Base-by-base conservation (phyloP, 768 basidiomycete species). In the Russula sp. region DNA sequence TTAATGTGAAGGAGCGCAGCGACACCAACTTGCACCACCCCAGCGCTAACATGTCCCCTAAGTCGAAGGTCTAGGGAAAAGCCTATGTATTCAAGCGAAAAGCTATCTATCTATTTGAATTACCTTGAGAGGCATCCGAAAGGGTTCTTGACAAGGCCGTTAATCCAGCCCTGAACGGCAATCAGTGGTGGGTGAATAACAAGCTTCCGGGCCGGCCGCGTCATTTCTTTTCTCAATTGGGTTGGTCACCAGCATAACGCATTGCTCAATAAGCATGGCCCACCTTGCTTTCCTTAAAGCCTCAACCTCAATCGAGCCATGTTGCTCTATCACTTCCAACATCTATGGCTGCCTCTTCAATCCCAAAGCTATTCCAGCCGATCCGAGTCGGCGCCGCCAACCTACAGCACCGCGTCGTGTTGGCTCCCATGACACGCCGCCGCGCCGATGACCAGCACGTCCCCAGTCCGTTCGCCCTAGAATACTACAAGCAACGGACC, bases 1-100 rank as follows among this genome's bases (percentile, higher is more conserved):
- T 82, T 29, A 89, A 72, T 3, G 86, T 88, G 56, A 89, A 77
- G 2, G 83, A 81, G 25, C 68, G 73, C 16, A 90, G 75, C 18
- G 71, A 75, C 3, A 69, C 69, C 38, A 89, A 74, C 16, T 64
- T 64, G 65, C 82, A 83, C 61, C 65, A 25, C 75, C 74, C 59
- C n/a, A 90, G 81, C 16, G 65, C 66, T 0, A 67, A 64, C 76
- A 86, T 80, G 65, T 87, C 79, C 87, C 90, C 34, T 20, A 55
- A 38, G 59, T 14, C 39, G 34, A 60, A 63, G 13, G 61, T 55
- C n/a, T n/a, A n/a, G n/a, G n/a, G n/a, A n/a, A n/a, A n/a, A n/a
- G n/a, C n/a, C n/a, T n/a, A n/a, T n/a, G n/a, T n/a, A n/a, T n/a
- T n/a, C n/a, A n/a, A n/a, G n/a, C n/a, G n/a, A n/a, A n/a, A n/a